A percentile compares a stretch with the other conserved stretches of the same genome.
phyloP scores from a whole-genome alignment of 139 green algal species.

The Spirogloea muscicola region DNA sequence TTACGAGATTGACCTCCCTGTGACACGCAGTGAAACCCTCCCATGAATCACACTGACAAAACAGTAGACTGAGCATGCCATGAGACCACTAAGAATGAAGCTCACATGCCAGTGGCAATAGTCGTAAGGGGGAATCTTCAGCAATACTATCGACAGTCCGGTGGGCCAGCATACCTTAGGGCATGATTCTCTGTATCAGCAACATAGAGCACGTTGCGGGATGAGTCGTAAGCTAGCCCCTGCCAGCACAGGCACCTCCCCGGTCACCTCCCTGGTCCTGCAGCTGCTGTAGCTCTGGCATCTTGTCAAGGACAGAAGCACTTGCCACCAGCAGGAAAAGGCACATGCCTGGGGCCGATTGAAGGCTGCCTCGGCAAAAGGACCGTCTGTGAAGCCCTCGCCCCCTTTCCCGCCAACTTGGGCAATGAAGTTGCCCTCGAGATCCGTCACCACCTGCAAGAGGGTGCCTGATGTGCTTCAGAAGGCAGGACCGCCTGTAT shows the following conservation, averaged over 20 bases:
- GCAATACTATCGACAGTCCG: too few relatives aligned
- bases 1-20: conserved; percentile 42
- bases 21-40: too few relatives aligned
- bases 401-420: conserved; percentile 64
- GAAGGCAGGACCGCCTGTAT: too few relatives aligned
- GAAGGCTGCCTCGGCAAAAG: conserved; percentile 54
- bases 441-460: conserved; percentile 56
- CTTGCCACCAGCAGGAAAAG: not conserved
- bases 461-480: too few relatives aligned
- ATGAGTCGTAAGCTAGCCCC: conserved; percentile 50
- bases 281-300: too few relatives aligned
- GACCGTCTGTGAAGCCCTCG: conserved; percentile 62
- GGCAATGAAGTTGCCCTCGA: conserved; percentile 58
- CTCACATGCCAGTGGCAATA: too few relatives aligned
- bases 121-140: too few relatives aligned
- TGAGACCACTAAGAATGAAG: conserved; percentile 5
- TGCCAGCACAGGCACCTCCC: conserved; percentile 6
- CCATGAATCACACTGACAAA: not conserved
- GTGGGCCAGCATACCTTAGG: conserved; percentile 39
- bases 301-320: too few relatives aligned
- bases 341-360: conserved; percentile 59
- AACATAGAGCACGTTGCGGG: conserved; percentile 56
- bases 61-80: conserved; percentile 11
- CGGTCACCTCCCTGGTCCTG: not conserved
- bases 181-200: conserved; percentile 76